Base-by-base conservation (phyloP, 306 rosid species). In the Carpinus viminea region DNA sequence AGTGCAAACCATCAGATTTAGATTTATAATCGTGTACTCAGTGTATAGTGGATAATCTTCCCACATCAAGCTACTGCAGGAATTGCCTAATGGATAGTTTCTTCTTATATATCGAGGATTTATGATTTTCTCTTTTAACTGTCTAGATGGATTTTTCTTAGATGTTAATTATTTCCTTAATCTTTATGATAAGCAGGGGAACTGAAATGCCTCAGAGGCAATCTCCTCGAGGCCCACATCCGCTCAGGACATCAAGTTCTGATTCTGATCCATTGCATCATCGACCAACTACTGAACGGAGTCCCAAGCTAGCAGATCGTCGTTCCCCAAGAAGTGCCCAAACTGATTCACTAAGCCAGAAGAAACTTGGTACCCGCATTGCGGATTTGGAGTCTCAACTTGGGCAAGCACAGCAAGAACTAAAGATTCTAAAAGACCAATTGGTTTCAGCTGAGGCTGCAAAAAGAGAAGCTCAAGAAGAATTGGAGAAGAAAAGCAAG, bases 321-420 rank as follows among this genome's bases (percentile, higher is more conserved):
- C 88, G 96, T 36, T 92, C 96, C 59, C 96, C 97, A 31, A 89
- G 94, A 87, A 80, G 92, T 20, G 16, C 88, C 72, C 96, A 88
- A 54, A 78, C 91, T 7, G 96, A 91, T 68, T 68, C 93, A 24
- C 41, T 87, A 2, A 89, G 79, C 60, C 98, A 91, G 85, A 93
- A 89, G 85, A 93, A 93, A 84, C 89, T 93, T 68, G 98, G 98
- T 70, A 93, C 96, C 68, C 93, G 96, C 60, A 87, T 93, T 68
- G 93, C 98, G 41, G 94, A 91, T 80, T 83, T 93, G 80, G 98
- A 93, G 80, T 89, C 93, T 21, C 96, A 93, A 81, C 96, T 93
- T 60, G 94, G 94, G 41, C 96, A 93, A 69, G 98, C 98, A 45
- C 98, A 93, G 45, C 82, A 81, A 70, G 98, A 93, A 78, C 74